Conservation (phyloP, 306 rosid species). For the Biancaea sappan region DNA sequence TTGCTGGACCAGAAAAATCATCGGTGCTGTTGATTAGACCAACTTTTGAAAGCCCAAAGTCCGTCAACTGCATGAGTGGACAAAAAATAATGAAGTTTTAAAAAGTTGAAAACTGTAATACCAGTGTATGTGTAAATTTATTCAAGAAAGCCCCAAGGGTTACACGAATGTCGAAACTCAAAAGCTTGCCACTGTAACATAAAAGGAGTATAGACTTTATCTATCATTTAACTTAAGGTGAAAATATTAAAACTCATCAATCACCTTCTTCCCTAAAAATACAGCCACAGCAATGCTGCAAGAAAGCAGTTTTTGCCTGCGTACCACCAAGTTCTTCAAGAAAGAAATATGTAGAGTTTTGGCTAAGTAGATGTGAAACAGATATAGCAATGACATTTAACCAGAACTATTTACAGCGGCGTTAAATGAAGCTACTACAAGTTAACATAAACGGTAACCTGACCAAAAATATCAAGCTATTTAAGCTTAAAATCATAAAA, state of each 20-base stretch:
- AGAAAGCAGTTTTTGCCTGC: neutral
- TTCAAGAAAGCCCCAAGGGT: conserved; percentile 7
- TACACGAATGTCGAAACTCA: conserved; percentile 21
- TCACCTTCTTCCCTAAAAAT: neutral
- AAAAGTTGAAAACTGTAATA: conserved; percentile 5
- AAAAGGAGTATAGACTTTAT: neutral
- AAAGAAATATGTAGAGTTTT: conserved; percentile 15
- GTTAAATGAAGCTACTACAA: conserved; percentile 3
- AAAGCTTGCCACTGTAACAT: neutral
- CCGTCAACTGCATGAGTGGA: conserved; percentile 75
- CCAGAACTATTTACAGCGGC: neutral
- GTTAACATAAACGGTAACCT: neutral
- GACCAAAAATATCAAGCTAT: conserved; percentile 9
- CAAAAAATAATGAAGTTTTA: neutral
- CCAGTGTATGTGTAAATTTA: neutral
- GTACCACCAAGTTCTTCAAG: neutral
- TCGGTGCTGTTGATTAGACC: conserved; percentile 99
- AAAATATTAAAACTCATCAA: neutral
- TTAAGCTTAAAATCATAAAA: neutral
- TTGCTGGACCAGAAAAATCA: conserved; percentile 95
- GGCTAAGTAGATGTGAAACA: neutral
- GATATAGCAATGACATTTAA: neutral
- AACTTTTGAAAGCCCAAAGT: conserved; percentile 98
- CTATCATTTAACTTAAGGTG: neutral
- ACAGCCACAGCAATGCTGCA: neutral